Conservation (phyloP, 2,329 filamentous ascomycete species). For the Penicillium sp. region DNA sequence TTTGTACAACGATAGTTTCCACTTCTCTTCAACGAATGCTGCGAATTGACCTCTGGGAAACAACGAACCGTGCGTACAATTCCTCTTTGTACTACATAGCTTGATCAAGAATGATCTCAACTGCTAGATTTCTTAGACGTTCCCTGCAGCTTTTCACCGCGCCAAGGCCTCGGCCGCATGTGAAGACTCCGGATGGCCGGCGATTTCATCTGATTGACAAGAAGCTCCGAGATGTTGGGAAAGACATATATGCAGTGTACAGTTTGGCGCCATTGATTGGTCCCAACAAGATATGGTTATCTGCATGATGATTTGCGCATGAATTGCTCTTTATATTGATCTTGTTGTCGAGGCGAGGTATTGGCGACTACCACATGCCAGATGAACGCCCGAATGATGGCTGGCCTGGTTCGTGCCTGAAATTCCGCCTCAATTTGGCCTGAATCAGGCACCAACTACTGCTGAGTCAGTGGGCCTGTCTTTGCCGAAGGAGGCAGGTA, state of each 20-base stretch:
- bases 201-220: conserved; percentile 4
- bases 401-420: background rate
- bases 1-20: conserved; percentile 11
- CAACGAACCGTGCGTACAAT: background rate
- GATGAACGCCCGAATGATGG: background rate
- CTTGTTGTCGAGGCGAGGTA: background rate
- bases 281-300: conserved; percentile 19
- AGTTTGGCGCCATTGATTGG: conserved; percentile 5
- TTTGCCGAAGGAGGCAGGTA: too few species aligned
- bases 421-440: background rate
- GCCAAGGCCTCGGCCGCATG: conserved; percentile 29
- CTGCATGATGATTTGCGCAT: background rate
- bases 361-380: background rate
- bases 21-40: conserved; percentile 5
- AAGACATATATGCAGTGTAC: conserved; percentile 4
- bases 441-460: background rate
- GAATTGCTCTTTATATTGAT: background rate
- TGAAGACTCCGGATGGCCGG: conserved; percentile 19
- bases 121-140: background rate
- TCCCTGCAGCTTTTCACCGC: background rate
- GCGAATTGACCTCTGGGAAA: conserved; percentile 1
- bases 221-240: conserved; percentile 22
- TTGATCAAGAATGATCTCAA: background rate
- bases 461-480: background rate
- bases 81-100: conserved; percentile 4